phyloP scores from a whole-genome alignment of 257 asterid species.

The Salvia hispanica region DNA sequence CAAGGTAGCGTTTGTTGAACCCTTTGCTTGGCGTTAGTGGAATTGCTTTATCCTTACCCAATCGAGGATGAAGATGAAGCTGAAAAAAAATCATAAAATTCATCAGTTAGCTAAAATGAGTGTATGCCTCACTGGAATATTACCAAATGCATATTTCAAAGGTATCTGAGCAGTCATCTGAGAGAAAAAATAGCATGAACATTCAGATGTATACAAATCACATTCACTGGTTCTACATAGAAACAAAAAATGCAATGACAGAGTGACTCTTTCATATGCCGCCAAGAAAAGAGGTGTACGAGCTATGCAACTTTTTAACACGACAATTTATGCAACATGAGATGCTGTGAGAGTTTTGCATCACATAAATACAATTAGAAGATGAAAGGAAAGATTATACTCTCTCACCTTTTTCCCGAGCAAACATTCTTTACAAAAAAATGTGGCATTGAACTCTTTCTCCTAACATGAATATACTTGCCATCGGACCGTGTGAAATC shows the following conservation, averaged over 20 bases:
- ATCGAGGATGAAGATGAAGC: neutral
- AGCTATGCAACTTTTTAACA: neutral
- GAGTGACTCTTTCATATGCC: neutral
- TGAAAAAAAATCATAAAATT: conserved; percentile 21
- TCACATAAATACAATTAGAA: neutral
- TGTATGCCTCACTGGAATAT: neutral
- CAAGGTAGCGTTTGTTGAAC: conserved; percentile 44
- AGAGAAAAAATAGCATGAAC: neutral
- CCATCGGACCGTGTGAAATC: conserved; percentile 65
- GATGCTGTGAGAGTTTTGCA: conserved; percentile 1
- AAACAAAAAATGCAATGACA: neutral
- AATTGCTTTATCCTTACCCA: neutral
- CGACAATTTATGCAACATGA: neutral
- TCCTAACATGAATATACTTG: conserved; percentile 45
- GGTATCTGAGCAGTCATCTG: neutral
- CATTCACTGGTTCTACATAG: neutral
- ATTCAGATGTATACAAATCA: neutral
- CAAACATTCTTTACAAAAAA: conserved; percentile 48
- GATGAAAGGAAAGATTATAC: conserved; percentile 13
- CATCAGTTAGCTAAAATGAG: neutral
- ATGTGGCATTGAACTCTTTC: conserved; percentile 48
- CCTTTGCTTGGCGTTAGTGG: conserved; percentile 33
- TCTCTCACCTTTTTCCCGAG: conserved; percentile 38
- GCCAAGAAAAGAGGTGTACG: neutral
- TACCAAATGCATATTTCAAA: no score